Evolutionary conservation across 1,284 basidiomycete species (phyloP), one percentile per base, ranked within the genome.

Genomic region (Meira nashicola): DNA sequence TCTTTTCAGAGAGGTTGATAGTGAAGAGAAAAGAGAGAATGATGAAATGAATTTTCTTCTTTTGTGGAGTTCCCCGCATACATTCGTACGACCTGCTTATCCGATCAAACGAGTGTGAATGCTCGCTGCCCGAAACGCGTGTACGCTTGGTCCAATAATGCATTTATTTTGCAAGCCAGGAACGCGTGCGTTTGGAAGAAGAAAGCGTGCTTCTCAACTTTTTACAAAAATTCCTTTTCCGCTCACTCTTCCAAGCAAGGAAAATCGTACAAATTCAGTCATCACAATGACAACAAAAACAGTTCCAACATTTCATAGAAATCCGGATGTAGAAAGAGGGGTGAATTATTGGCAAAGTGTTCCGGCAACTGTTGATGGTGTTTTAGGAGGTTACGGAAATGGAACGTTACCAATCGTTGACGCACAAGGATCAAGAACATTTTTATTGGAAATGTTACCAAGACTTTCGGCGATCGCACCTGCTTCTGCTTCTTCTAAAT

Each of bases 271-370:
- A 40, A 10, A 40, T 40, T 40, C n/a, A 10, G 39, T 10, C 39
- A 43, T 43, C 19, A 19, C 40, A 43, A 43, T 15, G 4, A 43
- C 14, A 3, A 43, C 2, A 43, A 19, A 43, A 48, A 48, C 12
- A 23, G 23, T 48, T 48, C 46, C 46, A 14, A 48, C 46, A n/a
- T 21, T 53, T 11, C 50, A 53, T 41, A 5, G 14, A 17, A 66
- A 58, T 15, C 76, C 76, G 28, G 68, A 78, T 60, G 71, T 78
- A 33, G 68, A 65, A 40, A 62, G 67, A 4, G 76, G 76, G 15
- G 66, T 78, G 0, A 59, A 71, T 28, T 78, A 78, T 60, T 78
- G 76, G 76, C 58, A 76, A 47, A 62, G 67, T 11, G 74, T 77
- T 12, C 66, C 71, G 10, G 70, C 76, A 0, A 78, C 70, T 43